Evolutionary conservation across 305 asterid genomes (phyloP).

Genomic region (Rubia peregrina): DNA sequence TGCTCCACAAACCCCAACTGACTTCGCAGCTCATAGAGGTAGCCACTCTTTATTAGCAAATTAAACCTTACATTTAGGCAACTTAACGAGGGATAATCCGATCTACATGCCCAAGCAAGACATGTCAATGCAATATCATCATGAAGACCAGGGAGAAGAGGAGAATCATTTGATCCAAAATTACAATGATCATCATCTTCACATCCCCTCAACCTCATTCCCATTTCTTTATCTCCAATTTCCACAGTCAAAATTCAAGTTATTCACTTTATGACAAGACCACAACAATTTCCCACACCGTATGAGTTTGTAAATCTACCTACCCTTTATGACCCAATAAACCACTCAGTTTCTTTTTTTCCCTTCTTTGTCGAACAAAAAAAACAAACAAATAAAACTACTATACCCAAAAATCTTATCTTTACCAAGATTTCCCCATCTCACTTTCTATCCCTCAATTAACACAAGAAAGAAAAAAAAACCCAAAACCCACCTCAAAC

Average conservation of each 20-base stretch:
- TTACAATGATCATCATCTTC: constrained; percentile 35
- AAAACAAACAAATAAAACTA: constrained; percentile 12
- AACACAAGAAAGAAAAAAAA: constrained; percentile 9
- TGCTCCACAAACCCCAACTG: constrained; percentile 57
- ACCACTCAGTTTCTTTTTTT: constrained; percentile 21
- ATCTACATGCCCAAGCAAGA: constrained; percentile 55
- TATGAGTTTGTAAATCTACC: constrained; percentile 32
- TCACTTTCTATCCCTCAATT: constrained; percentile 18
- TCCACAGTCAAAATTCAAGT: constrained; percentile 24
- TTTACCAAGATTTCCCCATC: constrained; percentile 19
- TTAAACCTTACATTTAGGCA: constrained; percentile 52
- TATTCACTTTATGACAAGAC: constrained; percentile 22
- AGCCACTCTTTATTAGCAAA: constrained; percentile 47
- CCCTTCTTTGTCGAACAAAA: not conserved
- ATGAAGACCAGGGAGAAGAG: constrained; percentile 58
- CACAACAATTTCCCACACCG: constrained; percentile 24
- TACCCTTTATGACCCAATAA: constrained; percentile 17
- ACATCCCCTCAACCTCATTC: constrained; percentile 30
- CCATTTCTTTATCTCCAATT: constrained; percentile 20
- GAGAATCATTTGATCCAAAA: constrained; percentile 37
- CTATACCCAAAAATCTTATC: constrained; percentile 18
- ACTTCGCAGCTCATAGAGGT: constrained; percentile 62
- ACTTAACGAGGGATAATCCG: constrained; percentile 54
- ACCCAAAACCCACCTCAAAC: constrained; percentile 13
- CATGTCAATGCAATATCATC: constrained; percentile 65